These are phyloP conservation scores for Podospora pseudocomata DNA, from an alignment of 495 filamentous ascomycete species.

Conservation along the genomic window DNA sequence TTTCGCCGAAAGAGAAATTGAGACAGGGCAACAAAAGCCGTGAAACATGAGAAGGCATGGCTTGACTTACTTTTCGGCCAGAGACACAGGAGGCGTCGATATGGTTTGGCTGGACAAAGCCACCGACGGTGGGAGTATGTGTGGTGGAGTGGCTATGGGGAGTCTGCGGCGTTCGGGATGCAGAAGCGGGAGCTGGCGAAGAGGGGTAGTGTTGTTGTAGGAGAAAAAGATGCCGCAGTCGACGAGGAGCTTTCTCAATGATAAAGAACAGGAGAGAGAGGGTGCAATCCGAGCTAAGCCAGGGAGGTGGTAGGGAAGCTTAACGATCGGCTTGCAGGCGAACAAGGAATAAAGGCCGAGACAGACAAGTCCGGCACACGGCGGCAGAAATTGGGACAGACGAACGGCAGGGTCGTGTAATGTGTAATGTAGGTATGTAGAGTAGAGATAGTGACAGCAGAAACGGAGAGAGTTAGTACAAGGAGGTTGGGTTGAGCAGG, in stretches of 20 bases:
- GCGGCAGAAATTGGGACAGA: slow-evolving; percentile 12
- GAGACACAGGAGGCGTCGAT: background rate
- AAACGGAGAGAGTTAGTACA: background rate
- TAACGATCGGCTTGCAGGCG: slow-evolving; percentile 9
- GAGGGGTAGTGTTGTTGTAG: background rate
- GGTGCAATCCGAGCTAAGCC: background rate
- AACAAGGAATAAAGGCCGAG: slow-evolving; percentile 20
- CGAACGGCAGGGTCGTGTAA: background rate
- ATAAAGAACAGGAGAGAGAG: slow-evolving; percentile 14
- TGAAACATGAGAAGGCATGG: background rate
- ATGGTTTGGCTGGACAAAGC: background rate
- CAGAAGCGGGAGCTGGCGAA: background rate
- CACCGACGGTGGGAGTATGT: background rate
- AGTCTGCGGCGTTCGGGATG: background rate
- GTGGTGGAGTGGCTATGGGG: background rate
- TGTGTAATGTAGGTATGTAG: too few relatives aligned
- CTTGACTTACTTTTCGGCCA: slow-evolving; percentile 9
- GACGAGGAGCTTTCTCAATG: slow-evolving; percentile 3
- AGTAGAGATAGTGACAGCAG: background rate
- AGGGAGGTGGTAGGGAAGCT: slow-evolving; percentile 8
- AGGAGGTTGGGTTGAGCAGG: background rate
- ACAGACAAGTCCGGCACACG: slow-evolving; percentile 8
- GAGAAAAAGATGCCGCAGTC: background rate
- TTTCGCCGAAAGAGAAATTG: background rate
- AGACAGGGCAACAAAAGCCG: slow-evolving; percentile 4